phyloP scores from a whole-genome alignment of 257 asterid genomes.

The Coffea canephora region DNA sequence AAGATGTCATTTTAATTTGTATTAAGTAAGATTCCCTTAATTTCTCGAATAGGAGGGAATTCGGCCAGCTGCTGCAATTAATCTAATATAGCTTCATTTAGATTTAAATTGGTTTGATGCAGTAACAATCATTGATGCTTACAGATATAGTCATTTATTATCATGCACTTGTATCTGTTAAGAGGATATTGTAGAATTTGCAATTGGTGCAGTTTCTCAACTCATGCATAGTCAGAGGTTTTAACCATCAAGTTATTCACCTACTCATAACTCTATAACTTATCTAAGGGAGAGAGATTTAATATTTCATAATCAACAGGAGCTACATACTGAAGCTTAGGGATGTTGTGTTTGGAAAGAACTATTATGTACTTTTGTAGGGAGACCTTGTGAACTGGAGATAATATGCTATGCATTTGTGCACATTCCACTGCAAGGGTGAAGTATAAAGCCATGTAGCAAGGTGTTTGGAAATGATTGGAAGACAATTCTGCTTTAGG shows the following conservation, averaged over 20 bases:
- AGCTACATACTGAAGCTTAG: background rate
- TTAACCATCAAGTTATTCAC: background rate
- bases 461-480: background rate
- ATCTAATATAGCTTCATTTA: background rate
- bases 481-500: background rate
- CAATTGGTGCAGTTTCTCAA: background rate
- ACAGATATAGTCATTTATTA: too few relatives aligned
- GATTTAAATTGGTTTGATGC: background rate
- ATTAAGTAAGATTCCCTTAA: background rate
- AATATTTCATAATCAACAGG: background rate
- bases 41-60: background rate
- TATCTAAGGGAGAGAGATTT: background rate
- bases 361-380: background rate
- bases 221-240: background rate
- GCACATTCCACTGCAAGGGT: background rate
- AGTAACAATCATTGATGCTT: too few relatives aligned
- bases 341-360: too few relatives aligned
- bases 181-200: background rate
- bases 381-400: background rate
- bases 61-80: background rate
- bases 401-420: background rate
- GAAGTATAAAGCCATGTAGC: background rate
- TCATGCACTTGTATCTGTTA: background rate
- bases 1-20: background rate
- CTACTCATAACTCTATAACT: background rate